Base-by-base conservation (phyloP, 441 rosid species). In the Gossypium armourianum region DNA sequence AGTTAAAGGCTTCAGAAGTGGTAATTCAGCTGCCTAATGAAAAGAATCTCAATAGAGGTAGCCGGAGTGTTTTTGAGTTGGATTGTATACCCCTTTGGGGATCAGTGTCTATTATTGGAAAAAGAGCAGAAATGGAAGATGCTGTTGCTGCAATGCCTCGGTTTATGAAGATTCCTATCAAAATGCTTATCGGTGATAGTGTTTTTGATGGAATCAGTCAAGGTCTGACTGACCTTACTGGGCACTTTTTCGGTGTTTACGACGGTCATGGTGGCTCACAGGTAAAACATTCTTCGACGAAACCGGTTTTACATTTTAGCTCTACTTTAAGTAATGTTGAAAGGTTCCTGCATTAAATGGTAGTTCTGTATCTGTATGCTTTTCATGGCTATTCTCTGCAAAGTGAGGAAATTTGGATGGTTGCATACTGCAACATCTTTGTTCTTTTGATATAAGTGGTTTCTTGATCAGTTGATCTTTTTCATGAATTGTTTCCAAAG, bases 231-330 rank as follows among this genome's bases (percentile, higher is more conserved):
- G 80, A 84, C 74, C 83, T 88, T 74, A 87, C 86, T 6, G 78
- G 88, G 70, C 97, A 92, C 78, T 90, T 90, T 77, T 88, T 82
- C 6, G 97, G 96, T 63, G 97, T 92, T 65, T 92, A 90, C 74
- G 97, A 92, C 80, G 97, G 97, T 71, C 97, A 92, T 74, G 97
- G 97, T 66, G 97, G 97, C 10, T 82, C 86, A 43, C 93, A 92
- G 97, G 97, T 92, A 83, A 26, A 75, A 69, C 43, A 73, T 62
- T 75, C 47, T 57, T 50, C 59, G 69, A 20, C 32, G 28, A 61
- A 45, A 2, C 45, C 53, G 49, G 1, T 49, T 73, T 62, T 10
- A 36, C 72, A 67, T 45, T 62, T 43, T 17, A 16, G 36, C 69
- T 52, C 2, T 24, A 21, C 26, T 40, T 23, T 36, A 36, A 23